phyloP scores from a whole-genome alignment of 768 basidiomycete species.

The Phylloporus scabripes region DNA sequence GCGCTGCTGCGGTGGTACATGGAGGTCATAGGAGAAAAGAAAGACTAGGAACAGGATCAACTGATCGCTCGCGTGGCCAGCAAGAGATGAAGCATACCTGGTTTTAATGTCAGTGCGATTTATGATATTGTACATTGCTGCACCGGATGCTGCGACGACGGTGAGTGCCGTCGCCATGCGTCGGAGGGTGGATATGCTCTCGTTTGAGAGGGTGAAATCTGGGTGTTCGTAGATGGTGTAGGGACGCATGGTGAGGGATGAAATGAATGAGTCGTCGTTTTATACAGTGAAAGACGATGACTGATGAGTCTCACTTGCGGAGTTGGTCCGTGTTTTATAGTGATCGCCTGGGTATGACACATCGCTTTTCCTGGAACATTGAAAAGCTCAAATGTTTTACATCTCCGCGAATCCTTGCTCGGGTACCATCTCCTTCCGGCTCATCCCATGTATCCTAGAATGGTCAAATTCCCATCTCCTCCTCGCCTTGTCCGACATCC shows the following conservation, averaged over 20 bases:
- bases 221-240: constrained; percentile 33
- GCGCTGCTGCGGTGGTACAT: background rate
- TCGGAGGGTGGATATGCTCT: constrained; percentile 19
- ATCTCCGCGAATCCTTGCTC: background rate
- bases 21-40: constrained; percentile 9
- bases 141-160: constrained; percentile 30
- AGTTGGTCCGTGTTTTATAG: too few relatives aligned
- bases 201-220: constrained; percentile 26
- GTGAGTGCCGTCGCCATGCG: constrained; percentile 25
- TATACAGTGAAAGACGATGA: background rate
- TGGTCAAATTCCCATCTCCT: too few relatives aligned
- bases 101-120: constrained; percentile 9
- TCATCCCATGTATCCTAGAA: too few relatives aligned
- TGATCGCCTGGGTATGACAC: background rate
- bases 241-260: constrained; percentile 24
- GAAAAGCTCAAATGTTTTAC: background rate
- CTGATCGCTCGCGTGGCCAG: background rate
- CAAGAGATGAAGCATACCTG: constrained; percentile 11
- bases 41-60: constrained; percentile 11
- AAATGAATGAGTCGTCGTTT: background rate
- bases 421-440: background rate
- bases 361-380: too few relatives aligned
- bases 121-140: constrained; percentile 29
- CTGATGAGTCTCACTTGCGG: background rate
- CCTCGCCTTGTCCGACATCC: too few relatives aligned